These are phyloP conservation scores for Myxozyma vanderwaltii DNA, from an alignment of 805 yeast species.

Conservation along the genomic window DNA sequence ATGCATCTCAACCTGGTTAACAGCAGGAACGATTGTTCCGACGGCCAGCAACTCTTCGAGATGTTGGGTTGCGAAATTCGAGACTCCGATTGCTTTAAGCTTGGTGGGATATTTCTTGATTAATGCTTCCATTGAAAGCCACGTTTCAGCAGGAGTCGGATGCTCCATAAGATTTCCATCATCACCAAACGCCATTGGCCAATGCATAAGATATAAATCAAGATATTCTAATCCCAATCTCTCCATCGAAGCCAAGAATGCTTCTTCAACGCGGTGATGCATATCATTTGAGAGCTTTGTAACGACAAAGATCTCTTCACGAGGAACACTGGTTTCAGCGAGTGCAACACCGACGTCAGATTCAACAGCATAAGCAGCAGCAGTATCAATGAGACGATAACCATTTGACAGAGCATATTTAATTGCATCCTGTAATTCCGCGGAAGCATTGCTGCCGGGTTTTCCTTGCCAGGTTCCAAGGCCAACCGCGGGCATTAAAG, in stretches of 20 bases:
- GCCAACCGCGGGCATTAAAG: conserved; percentile 63
- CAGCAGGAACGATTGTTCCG: conserved; percentile 56
- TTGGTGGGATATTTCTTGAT: conserved; percentile 55
- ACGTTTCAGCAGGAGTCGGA: conserved; percentile 67
- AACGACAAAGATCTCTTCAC: conserved; percentile 48
- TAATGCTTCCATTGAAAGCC: conserved; percentile 59
- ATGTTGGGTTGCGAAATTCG: conserved; percentile 68
- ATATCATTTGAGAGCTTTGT: conserved; percentile 46
- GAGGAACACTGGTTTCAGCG: conserved; percentile 51
- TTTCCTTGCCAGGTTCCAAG: conserved; percentile 73
- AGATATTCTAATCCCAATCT: conserved; percentile 72
- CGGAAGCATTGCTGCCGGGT: conserved; percentile 51
- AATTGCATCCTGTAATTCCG: conserved; percentile 45
- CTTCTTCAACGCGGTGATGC: conserved; percentile 50
- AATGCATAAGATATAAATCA: conserved; percentile 76
- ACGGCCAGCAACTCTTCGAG: conserved; percentile 60
- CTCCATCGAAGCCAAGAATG: conserved; percentile 59
- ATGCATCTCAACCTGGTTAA: conserved; percentile 64
- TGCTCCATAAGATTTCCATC: conserved; percentile 48
- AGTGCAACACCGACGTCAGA: conserved; percentile 56
- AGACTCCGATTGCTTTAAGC: conserved; percentile 72
- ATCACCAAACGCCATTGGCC: conserved; percentile 64
- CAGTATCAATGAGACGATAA: conserved; percentile 78
- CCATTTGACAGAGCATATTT: conserved; percentile 59
- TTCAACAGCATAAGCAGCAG: conserved; percentile 65